Evolutionary conservation across 2,329 filamentous ascomycete genomes (phyloP).

Genomic region (Tolypocladium sp.): DNA sequence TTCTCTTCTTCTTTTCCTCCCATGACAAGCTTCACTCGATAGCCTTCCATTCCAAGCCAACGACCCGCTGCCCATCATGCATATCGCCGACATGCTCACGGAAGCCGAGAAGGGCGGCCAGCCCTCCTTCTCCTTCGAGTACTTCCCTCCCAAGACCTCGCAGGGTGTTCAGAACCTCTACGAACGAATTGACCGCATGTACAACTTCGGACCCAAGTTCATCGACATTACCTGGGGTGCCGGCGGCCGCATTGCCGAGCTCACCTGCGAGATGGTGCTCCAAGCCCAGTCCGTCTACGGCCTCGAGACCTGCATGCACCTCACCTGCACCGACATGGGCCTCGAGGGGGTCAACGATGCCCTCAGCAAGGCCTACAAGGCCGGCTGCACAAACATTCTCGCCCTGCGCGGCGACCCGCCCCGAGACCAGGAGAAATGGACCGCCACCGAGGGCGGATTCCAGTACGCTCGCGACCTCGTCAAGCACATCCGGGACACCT

Average conservation of each 20-base stretch:
- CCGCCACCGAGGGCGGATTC: constrained; percentile 77
- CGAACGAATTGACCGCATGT: constrained; percentile 99
- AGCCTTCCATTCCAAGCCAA: not conserved
- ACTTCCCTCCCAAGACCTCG: constrained; percentile 96
- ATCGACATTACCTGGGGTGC: constrained; percentile 99
- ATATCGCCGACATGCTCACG: constrained; percentile 85
- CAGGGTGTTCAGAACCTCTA: constrained; percentile 98
- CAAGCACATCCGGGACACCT: constrained; percentile 68
- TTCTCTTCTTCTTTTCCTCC: not conserved
- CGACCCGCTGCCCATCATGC: constrained; percentile 49
- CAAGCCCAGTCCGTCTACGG: constrained; percentile 93
- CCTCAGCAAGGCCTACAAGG: constrained; percentile 78
- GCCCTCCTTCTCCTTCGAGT: constrained; percentile 97
- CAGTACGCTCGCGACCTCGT: constrained; percentile 88
- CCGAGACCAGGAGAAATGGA: constrained; percentile 89
- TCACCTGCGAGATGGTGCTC: constrained; percentile 96
- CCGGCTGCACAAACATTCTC: constrained; percentile 95
- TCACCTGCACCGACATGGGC: constrained; percentile 98
- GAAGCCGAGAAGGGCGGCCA: constrained; percentile 70
- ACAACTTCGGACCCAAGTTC: constrained; percentile 85
- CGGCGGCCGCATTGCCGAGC: constrained; percentile 78
- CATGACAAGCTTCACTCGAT: not conserved
- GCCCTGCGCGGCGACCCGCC: constrained; percentile 90
- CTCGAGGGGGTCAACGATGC: constrained; percentile 84
- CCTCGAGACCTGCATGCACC: constrained; percentile 96